Evolutionary conservation across 1,139 yeast genomes (phyloP).

Genomic region (Suhomyces choctaworum): DNA sequence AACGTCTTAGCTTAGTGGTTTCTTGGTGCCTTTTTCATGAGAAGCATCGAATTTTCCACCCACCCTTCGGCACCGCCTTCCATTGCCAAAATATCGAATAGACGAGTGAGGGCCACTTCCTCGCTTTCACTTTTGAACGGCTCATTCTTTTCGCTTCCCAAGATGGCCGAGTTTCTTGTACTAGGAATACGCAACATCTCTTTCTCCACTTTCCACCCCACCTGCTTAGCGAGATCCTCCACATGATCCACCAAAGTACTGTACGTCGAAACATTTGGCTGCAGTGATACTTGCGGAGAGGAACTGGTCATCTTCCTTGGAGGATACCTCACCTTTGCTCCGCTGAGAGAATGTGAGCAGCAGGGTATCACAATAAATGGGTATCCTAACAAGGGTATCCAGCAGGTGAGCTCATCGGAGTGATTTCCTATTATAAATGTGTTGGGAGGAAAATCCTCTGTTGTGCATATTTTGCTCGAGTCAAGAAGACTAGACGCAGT

Average conservation of each 20-base stretch:
- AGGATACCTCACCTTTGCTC: constrained; percentile 67
- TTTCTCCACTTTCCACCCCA: constrained; percentile 83
- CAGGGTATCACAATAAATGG: constrained; percentile 95
- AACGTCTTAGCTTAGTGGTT: constrained; percentile 30
- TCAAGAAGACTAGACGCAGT: constrained; percentile 51
- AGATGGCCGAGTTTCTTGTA: constrained; percentile 87
- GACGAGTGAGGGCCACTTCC: constrained; percentile 32
- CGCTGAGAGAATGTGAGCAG: constrained; percentile 85
- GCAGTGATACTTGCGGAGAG: neutral
- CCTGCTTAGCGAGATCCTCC: constrained; percentile 59
- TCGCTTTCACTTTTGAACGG: constrained; percentile 27
- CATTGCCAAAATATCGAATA: constrained; percentile 58
- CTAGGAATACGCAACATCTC: constrained; percentile 94
- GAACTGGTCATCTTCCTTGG: constrained; percentile 31
- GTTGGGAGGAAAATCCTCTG: constrained; percentile 63
- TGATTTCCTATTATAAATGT: constrained; percentile 93
- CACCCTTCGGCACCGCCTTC: constrained; percentile 93
- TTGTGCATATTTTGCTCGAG: constrained; percentile 61
- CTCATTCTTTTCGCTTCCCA: constrained; percentile 53
- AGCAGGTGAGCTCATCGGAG: constrained; percentile 91
- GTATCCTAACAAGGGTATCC: constrained; percentile 86
- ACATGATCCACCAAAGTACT: constrained; percentile 86
- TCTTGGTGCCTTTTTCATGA: constrained; percentile 52
- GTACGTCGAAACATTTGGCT: constrained; percentile 54
- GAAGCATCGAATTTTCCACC: constrained; percentile 74